Base-by-base conservation (phyloP, 2,329 filamentous ascomycete species). In the Thyridium curvatum region DNA sequence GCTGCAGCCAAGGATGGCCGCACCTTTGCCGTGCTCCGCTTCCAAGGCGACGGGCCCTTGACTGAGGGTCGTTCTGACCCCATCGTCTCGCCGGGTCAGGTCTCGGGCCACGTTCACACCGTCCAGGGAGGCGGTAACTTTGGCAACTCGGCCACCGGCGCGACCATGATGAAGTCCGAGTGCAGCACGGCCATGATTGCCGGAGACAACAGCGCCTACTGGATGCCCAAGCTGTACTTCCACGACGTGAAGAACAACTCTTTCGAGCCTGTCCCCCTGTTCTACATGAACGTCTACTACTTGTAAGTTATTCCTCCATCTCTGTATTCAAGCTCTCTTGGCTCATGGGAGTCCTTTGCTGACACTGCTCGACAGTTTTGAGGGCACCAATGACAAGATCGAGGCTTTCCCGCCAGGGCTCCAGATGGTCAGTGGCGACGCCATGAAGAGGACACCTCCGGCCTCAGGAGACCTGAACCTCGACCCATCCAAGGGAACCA, bases 221-320 rank as follows among this genome's bases (percentile, higher is more conserved):
- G 86, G 86, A 79, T 81, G 40, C 84, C 86, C 2, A 68, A 69
- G 18, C 64, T 90, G 3, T 89, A 81, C 62, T 88, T 82, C 61
- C 64, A 71, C 48, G 74, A 84, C 46, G 71, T 77, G 51, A 64
- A 72, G 48, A 77, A 80, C 46, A 75, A 74, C 35, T 72, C 70
- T 37, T 77, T 86, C 48, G 75, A 81, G 58, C 69, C 72, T 29
- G 84, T 89, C 14, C 69, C 79, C 33, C 64, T 85, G 44, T 80
- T 82, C 52, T 86, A 86, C 56, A 80, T 83, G 74, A 81, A 82
- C 53, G 75, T 76, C 44, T 93, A 93, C 68, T 90, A 91, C 64
- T 81, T 84, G 73, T 77, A 54, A 58, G 69, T 52, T 1, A 30
- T 21, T 16, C 32, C 28, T 12, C 9, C 38, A 30, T 37, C 29